phyloP scores from a whole-genome alignment of 2,329 filamentous ascomycete species.

The Trichoderma sp. region DNA sequence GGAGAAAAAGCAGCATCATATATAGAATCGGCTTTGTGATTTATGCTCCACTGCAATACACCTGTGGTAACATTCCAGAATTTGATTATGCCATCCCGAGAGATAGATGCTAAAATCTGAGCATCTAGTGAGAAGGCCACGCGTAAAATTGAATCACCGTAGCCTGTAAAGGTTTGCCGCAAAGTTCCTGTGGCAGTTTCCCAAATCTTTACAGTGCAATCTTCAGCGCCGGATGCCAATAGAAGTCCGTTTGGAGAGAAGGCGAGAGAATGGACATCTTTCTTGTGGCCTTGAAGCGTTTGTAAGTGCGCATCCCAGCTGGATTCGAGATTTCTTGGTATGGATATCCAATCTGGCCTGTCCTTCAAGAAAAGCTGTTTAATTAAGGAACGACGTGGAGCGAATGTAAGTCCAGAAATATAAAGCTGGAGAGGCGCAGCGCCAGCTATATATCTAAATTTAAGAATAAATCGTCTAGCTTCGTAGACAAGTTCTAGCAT shows the following conservation, averaged over 20 bases:
- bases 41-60: not conserved
- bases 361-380: not conserved
- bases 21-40: accelerated
- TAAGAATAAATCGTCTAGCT: not conserved
- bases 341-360: not conserved
- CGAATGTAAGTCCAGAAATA: not conserved
- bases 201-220: not conserved
- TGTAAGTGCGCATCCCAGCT: not conserved
- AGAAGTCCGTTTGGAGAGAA: not conserved
- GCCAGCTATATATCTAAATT: not conserved
- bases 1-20: accelerated
- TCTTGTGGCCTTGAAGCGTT: not conserved
- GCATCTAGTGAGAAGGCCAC: not conserved
- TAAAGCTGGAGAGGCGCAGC: not conserved
- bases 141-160: not conserved
- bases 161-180: not conserved
- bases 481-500: not conserved
- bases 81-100: not conserved
- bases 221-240: not conserved
- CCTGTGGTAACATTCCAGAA: not conserved
- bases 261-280: accelerated
- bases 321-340: not conserved
- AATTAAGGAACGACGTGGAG: not conserved
- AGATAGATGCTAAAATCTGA: not conserved
- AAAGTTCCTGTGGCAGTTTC: not conserved